A percentile compares a stretch with the other conserved stretches of the same genome.
phyloP scores from a whole-genome alignment of 192 early-diverging fungal genomes.

The Umbelopsis ramanniana region DNA sequence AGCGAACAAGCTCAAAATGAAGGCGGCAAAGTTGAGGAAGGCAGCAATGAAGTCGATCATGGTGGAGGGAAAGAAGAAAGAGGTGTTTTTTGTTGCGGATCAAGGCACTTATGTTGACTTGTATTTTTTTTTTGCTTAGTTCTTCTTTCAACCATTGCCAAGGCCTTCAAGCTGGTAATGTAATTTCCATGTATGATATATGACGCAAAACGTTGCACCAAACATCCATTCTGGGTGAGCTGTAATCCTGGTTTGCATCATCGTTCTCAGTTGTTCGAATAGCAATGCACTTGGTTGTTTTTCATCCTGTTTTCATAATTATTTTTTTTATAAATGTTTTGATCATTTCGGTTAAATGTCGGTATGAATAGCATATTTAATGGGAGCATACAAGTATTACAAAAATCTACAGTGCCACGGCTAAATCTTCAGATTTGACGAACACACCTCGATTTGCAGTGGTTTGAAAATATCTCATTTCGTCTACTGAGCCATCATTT shows the following conservation, averaged over 20 bases:
- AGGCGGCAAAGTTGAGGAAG: constrained; percentile 26
- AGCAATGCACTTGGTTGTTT: neutral
- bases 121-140: neutral
- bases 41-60: constrained; percentile 26
- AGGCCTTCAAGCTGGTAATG: neutral
- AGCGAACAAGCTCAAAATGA: constrained; percentile 22
- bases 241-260: neutral
- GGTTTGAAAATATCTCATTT: constrained; percentile 26
- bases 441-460: constrained; percentile 29
- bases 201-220: constrained; percentile 1
- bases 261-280: neutral
- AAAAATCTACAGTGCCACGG: constrained; percentile 19
- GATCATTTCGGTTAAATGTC: too few species aligned
- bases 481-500: constrained; percentile 33
- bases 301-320: neutral
- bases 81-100: neutral
- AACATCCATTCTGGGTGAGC: neutral
- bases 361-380: too few species aligned
- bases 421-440: constrained; percentile 23
- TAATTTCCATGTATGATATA: neutral
- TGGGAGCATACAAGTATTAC: constrained; percentile 14
- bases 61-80: neutral
- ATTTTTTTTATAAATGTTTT: too few species aligned
- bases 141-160: neutral
- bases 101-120: neutral